phyloP scores from a whole-genome alignment of 2,329 filamentous ascomycete genomes.

The Cercospora berteroae region DNA sequence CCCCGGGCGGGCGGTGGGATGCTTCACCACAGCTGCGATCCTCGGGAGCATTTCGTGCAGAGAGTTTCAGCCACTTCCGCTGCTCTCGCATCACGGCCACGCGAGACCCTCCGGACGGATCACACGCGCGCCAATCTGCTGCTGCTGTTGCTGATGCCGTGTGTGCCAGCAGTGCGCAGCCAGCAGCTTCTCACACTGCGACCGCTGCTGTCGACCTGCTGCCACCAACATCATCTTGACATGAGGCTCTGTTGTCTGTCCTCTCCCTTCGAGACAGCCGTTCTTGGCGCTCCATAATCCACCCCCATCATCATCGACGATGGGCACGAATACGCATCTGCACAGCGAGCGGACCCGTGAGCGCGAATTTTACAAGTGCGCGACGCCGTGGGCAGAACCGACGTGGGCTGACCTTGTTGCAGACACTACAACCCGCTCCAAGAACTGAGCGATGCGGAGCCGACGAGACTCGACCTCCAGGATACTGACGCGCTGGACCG shows the following conservation, averaged over 20 bases:
- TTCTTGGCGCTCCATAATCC: neutral
- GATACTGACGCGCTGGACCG: neutral
- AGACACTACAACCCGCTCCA: constrained; percentile 4
- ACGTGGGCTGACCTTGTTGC: neutral
- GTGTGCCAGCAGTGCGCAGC: neutral
- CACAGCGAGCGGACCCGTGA: constrained; percentile 1
- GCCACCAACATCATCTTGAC: neutral
- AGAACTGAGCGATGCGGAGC: neutral
- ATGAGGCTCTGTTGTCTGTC: neutral
- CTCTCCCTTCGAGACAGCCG: neutral
- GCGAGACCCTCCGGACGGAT: neutral
- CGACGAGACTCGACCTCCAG: neutral
- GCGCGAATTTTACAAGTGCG: constrained; percentile 10
- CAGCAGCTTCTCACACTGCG: neutral
- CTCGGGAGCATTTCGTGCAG: neutral
- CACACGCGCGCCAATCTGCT: neutral
- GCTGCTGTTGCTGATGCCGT: neutral
- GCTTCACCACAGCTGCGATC: neutral
- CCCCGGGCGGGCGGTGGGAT: neutral
- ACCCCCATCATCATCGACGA: neutral
- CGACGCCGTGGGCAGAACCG: neutral
- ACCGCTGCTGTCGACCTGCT: neutral
- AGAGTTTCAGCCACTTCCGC: neutral
- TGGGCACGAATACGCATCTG: neutral
- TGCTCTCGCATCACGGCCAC: neutral